Evolutionary conservation across 768 basidiomycete genomes (phyloP), one percentile per base, ranked within the genome.

Genomic region (Sistotremastrum suecicum): DNA sequence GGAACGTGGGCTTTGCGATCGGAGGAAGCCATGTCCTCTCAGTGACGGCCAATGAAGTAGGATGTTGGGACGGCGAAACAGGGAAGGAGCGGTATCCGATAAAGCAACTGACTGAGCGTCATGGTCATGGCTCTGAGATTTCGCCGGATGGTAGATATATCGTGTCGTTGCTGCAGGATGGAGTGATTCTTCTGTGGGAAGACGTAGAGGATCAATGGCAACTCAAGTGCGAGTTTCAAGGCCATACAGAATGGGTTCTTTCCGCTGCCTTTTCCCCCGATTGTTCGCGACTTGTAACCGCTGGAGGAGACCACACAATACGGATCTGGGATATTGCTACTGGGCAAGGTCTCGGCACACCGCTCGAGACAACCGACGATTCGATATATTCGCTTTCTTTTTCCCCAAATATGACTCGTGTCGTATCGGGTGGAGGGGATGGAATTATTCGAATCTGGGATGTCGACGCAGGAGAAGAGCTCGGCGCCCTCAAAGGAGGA

Each of bases 231-330:
- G 20, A 20, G 20, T 20, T 36, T 6, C 33, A 39, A 32, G 48
- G 45, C 10, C 34, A 39, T 28, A 31, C 10, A 10, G 39, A 38
- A 6, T 11, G 8, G 29, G 33, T 41, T 37, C 20, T n/a, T 30
- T 34, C 39, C 12, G 20, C 36, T 5, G 48, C 40, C 3, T 50
- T 48, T n/a, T 50, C 48, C 1, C 48, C 46, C 7, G 47, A 50
- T 29, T 46, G 48, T 35, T 12, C 29, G 3, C 36, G n/a, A 0
- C 11, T 45, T 8, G 44, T 20, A 8, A 36, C 44, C 10, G 37
- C 11, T 10, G 37, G 44, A 11, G 48, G 29, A n/a, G 48, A 47
- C 32, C 11, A 39, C 33, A 46, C 44, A n/a, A 34, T 48, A 29
- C 44, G 30, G 3, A 8, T 48, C 6, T 48, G 48, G 48, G 48